phyloP scores from a whole-genome alignment of 2,329 filamentous ascomycete species.

The Mycogone perniciosa region DNA sequence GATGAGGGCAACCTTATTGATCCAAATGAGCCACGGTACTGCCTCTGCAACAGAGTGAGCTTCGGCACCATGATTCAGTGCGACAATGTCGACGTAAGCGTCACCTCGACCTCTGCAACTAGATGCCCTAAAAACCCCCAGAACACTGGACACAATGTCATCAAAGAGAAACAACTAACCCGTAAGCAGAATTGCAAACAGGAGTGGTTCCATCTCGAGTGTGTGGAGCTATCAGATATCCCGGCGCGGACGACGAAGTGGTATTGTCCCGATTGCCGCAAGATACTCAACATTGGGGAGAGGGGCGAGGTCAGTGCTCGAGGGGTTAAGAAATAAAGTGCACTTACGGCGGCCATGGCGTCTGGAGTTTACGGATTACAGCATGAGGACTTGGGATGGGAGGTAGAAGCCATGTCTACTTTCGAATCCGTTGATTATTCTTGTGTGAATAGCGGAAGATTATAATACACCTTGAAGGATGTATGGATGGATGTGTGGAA shows the following conservation, averaged over 20 bases:
- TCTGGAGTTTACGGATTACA: slow-evolving; percentile 9
- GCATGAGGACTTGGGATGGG: not conserved
- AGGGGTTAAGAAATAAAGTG: slow-evolving; percentile 40
- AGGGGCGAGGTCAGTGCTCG: slow-evolving; percentile 57
- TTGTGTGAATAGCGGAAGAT: not conserved
- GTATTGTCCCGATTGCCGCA: slow-evolving; percentile 75
- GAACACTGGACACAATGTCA: not conserved
- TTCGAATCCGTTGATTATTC: not conserved
- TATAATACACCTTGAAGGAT: not conserved
- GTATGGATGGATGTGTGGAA: too few relatives aligned
- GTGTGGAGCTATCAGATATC: slow-evolving; percentile 61
- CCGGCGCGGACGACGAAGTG: slow-evolving; percentile 71
- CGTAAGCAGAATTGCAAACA: slow-evolving; percentile 58
- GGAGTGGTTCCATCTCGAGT: slow-evolving; percentile 81
- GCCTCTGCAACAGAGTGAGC: slow-evolving; percentile 71
- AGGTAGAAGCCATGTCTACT: not conserved
- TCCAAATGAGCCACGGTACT: slow-evolving; percentile 70
- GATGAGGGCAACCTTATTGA: slow-evolving; percentile 66
- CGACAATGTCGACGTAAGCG: slow-evolving; percentile 67
- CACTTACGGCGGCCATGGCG: not conserved
- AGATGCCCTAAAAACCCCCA: not conserved
- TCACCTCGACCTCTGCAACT: slow-evolving; percentile 10
- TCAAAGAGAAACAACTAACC: slow-evolving; percentile 14
- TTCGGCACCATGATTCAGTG: slow-evolving; percentile 80
- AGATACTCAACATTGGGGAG: slow-evolving; percentile 55